Conservation (phyloP, 2,329 filamentous ascomycete genomes). For the Phyllosticta citribraziliensis region DNA sequence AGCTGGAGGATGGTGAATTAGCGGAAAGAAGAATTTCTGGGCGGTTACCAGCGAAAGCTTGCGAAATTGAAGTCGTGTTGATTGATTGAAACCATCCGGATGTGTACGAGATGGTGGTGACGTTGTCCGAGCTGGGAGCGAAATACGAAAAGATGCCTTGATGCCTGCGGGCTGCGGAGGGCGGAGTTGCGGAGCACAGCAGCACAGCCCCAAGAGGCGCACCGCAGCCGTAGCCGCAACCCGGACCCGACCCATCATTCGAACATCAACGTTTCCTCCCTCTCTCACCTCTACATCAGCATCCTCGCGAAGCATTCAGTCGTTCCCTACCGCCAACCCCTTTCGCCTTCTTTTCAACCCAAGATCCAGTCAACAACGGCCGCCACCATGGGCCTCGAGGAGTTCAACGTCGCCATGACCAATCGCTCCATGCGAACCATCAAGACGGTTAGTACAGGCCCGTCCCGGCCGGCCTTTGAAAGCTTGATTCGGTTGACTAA, state of each 20-base stretch:
- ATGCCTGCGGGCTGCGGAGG: not conserved
- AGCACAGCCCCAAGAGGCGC: not conserved
- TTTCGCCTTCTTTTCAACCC: not conserved
- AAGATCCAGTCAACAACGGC: not conserved
- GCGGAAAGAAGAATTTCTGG: too few species aligned
- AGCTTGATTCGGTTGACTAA: conserved; percentile 13
- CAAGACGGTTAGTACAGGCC: conserved; percentile 56
- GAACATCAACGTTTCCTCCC: not conserved
- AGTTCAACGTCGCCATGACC: conserved; percentile 49
- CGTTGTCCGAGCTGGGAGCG: not conserved
- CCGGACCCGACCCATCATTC: not conserved
- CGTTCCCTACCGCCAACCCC: not conserved
- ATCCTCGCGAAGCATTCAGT: not conserved
- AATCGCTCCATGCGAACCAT: conserved; percentile 82
- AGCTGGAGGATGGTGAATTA: too few species aligned
- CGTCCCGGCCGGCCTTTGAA: not conserved
- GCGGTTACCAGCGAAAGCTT: too few species aligned
- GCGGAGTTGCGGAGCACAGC: not conserved
- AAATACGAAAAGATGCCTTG: not conserved
- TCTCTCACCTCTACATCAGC: not conserved
- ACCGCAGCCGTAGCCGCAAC: not conserved
- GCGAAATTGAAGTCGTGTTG: too few species aligned
- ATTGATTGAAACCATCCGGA: too few species aligned
- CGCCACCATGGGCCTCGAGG: conserved; percentile 20
- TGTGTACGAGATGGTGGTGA: not conserved